A percentile compares a stretch with the other conserved stretches of the same genome.
phyloP scores from a whole-genome alignment of 768 basidiomycete genomes.

The Mycena albidolilacea region DNA sequence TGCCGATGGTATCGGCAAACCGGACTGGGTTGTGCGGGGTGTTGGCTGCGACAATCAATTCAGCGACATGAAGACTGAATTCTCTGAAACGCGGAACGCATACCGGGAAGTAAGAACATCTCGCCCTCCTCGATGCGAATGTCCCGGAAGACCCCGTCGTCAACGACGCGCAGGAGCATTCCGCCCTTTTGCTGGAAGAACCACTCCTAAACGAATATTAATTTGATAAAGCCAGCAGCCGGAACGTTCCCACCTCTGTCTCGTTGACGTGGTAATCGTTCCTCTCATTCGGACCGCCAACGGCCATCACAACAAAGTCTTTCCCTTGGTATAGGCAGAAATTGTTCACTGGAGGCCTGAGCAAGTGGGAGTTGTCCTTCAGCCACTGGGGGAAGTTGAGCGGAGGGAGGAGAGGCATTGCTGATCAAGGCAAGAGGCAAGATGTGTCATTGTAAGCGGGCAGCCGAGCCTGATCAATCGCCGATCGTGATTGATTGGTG shows the following conservation, averaged over 20 bases:
- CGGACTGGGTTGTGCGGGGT: conserved; percentile 97
- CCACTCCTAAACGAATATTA: conserved; percentile 83
- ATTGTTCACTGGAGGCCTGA: conserved; percentile 95
- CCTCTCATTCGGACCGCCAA: conserved; percentile 95
- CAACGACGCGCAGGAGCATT: conserved; percentile 92
- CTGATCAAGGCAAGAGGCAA: not conserved
- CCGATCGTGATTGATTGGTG: conserved; percentile 16
- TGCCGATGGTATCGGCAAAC: conserved; percentile 90
- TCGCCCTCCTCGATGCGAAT: conserved; percentile 94
- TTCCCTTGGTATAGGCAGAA: conserved; percentile 86
- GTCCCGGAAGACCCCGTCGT: conserved; percentile 85
- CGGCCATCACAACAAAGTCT: conserved; percentile 95
- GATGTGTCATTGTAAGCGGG: not conserved
- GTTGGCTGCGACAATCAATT: conserved; percentile 71
- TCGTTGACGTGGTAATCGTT: conserved; percentile 97
- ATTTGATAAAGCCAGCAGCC: no score
- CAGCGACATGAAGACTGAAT: not conserved
- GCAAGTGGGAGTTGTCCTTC: conserved; percentile 79
- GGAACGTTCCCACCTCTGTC: conserved; percentile 75
- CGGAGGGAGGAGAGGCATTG: conserved; percentile 84
- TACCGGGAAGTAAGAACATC: conserved; percentile 96
- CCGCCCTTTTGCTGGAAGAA: conserved; percentile 97
- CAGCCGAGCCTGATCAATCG: not conserved
- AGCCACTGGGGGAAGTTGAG: conserved; percentile 95
- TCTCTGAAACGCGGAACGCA: conserved; percentile 36